Evolutionary conservation across 257 asterid species (phyloP), one percentile per base, ranked within the genome.

Genomic region (Petrea volubilis): DNA sequence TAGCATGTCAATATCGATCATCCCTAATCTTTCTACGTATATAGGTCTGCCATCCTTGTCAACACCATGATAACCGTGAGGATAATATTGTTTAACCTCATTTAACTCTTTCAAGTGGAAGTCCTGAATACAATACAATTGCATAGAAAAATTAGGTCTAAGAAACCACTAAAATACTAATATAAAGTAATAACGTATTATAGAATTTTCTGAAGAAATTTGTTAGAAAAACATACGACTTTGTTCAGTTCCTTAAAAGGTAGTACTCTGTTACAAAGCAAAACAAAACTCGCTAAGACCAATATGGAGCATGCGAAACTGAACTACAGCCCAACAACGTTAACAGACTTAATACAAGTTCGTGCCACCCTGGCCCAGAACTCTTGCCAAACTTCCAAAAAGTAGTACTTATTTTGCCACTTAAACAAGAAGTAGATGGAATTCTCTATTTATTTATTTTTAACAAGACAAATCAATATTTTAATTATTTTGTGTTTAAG

Each of bases 31-130:
- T 78, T 85, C 90, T 36, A 85, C 80, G 80, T 85, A 85, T 9
- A 82, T 77, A 8, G 90, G 90, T 60, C 82, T 62, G 47, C 90
- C 87, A 14, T 80, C 81, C 77, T 75, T 82, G 82, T 85, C 90
- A 10, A 82, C 81, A 18, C 85, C 84, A 60, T 85, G 90, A 68
- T 80, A 76, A 33, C 90, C 87, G 11, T 85, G 90, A 47, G 90
- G 87, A 64, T 85, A 82, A 62, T 73, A 80, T 40, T 17, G 40
- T 51, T 68, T 80, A 46, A 85, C 90, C 67, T 85, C 84, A 0
- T 85, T 65, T 70, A 53, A 50, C 79, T 85, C 90, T 49, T 62
- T 75, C 73, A 82, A 85, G 58, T 80, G 77, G 10, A 85, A 82
- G 62, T 82, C 90, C 87, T 82, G 75, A 28, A 71, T 14, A 64